phyloP scores from a whole-genome alignment of 345 rosid species.

The Rhodomyrtus tomentosa region DNA sequence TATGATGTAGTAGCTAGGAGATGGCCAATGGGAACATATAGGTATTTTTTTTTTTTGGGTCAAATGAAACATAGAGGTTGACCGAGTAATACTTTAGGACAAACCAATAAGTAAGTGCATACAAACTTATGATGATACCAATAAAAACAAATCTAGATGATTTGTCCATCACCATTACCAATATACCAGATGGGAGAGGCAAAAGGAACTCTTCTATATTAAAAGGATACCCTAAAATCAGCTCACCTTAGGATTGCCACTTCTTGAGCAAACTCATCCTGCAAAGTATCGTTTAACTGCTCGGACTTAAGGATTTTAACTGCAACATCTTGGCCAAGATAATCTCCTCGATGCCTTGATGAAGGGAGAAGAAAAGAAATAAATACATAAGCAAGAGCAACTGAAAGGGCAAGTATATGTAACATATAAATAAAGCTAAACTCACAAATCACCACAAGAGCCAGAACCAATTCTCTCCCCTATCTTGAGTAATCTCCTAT shows the following conservation, averaged over 20 bases:
- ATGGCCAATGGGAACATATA: background rate
- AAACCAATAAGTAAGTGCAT: background rate
- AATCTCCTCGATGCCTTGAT: conserved; percentile 46
- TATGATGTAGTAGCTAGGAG: background rate
- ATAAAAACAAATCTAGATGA: background rate
- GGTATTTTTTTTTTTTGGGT: background rate
- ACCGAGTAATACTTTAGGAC: background rate
- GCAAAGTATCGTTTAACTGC: conserved; percentile 37
- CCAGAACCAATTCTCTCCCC: conserved; percentile 62
- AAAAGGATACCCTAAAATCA: background rate
- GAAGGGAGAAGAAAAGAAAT: conserved; percentile 4
- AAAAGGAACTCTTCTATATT: background rate
- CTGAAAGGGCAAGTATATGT: background rate
- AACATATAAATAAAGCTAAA: conserved; percentile 3
- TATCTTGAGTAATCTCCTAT: conserved; percentile 38
- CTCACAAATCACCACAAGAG: conserved; percentile 70
- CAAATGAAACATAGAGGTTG: background rate
- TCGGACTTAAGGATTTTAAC: conserved; percentile 55
- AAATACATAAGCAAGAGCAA: background rate
- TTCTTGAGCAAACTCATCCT: conserved; percentile 58
- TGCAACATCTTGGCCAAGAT: conserved; percentile 69
- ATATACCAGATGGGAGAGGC: background rate
- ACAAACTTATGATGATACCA: background rate
- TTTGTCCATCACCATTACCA: background rate
- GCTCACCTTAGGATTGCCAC: conserved; percentile 56